phyloP scores from a whole-genome alignment of 2,329 filamentous ascomycete species.

The Daldinia sp. region DNA sequence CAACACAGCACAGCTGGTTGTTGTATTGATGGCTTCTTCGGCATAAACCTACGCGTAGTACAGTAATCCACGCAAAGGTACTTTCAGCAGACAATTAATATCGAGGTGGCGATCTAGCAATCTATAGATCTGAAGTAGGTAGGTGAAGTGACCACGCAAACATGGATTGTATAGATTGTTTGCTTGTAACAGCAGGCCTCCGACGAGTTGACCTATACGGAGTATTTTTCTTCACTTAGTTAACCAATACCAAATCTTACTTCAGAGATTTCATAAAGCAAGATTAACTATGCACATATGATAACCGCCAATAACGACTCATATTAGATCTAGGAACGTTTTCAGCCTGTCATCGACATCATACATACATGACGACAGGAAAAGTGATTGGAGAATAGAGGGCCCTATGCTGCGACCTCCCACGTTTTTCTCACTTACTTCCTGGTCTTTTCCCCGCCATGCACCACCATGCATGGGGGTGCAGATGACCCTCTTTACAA shows the following conservation, averaged over 20 bases:
- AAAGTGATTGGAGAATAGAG: conserved; percentile 36
- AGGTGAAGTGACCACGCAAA: not conserved
- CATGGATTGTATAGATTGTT: conserved; percentile 5
- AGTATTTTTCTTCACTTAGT: not conserved
- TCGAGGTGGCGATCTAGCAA: conserved; percentile 13
- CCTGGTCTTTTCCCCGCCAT: conserved; percentile 46
- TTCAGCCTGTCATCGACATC: conserved; percentile 34
- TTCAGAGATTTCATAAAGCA: conserved; percentile 11
- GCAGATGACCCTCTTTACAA: conserved; percentile 49
- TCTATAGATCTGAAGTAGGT: conserved; percentile 15
- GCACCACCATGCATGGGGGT: conserved; percentile 44
- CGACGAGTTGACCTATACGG: not conserved
- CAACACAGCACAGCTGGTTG: not conserved
- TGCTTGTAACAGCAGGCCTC: conserved; percentile 5
- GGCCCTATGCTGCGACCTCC: conserved; percentile 47
- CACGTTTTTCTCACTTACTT: conserved; percentile 44
- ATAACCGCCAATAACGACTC: conserved; percentile 4
- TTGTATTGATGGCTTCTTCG: conserved; percentile 4
- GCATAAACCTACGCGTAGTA: conserved; percentile 2
- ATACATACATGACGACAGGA: conserved; percentile 25
- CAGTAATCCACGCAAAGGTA: conserved; percentile 14
- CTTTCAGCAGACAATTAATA: conserved; percentile 15
- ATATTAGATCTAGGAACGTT: conserved; percentile 9
- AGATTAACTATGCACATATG: conserved; percentile 31
- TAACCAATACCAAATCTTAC: conserved; percentile 5